Percentiles rank a stretch among this genome's conserved stretches.
phyloP scores from a whole-genome alignment of 352 stramenopile genomes.

The Phytophthora brassicae region DNA sequence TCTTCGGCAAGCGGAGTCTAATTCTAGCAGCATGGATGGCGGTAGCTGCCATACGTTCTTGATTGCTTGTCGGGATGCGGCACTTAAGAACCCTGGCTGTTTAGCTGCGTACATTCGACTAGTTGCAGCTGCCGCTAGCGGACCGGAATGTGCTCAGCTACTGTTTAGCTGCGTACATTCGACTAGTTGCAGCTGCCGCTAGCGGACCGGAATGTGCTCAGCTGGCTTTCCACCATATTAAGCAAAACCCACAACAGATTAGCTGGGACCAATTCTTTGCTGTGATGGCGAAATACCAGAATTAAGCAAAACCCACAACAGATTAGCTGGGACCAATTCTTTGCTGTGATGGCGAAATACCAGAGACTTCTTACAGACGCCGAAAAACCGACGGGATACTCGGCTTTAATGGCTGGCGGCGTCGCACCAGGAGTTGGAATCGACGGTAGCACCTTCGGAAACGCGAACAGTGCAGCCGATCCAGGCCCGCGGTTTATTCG shows the following conservation, averaged over 20 bases:
- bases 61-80: slow-evolving; percentile 67
- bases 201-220: slow-evolving; percentile 72
- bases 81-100: slow-evolving; percentile 75
- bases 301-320: slow-evolving; percentile 75
- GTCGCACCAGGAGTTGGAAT: slow-evolving; percentile 32
- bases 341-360: slow-evolving; percentile 84
- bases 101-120: slow-evolving; percentile 76
- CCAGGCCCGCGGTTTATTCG: slow-evolving; percentile 73
- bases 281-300: slow-evolving; percentile 85
- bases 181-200: slow-evolving; percentile 65
- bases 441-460: slow-evolving; percentile 31
- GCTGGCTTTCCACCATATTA: slow-evolving; percentile 83
- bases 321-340: slow-evolving; percentile 86
- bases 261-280: slow-evolving; percentile 87
- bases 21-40: slow-evolving; percentile 24
- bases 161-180: slow-evolving; percentile 75
- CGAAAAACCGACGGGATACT: slow-evolving; percentile 50
- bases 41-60: slow-evolving; percentile 68
- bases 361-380: slow-evolving; percentile 74
- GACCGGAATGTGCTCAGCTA: slow-evolving; percentile 71
- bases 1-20: slow-evolving; percentile 22
- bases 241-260: slow-evolving; percentile 77
- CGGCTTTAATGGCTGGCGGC: slow-evolving; percentile 39
- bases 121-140: slow-evolving; percentile 63
- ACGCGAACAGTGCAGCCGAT: slow-evolving; percentile 19